Conservation (phyloP, 208 protist genomes). For the Porcisia deanei region DNA sequence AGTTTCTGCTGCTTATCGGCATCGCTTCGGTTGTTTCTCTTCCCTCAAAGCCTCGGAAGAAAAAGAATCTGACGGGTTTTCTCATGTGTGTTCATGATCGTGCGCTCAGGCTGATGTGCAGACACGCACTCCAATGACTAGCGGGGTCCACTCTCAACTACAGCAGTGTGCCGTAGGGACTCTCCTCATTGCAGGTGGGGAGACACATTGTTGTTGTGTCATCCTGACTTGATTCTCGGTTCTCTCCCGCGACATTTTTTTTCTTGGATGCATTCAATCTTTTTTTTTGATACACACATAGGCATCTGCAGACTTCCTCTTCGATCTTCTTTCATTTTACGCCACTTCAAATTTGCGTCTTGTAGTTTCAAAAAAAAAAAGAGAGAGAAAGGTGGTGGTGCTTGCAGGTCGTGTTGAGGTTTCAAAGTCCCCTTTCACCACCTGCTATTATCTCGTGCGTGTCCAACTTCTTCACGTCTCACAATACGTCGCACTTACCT, state of each 20-base stretch:
- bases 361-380: too few relatives aligned
- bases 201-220: too few relatives aligned
- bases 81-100: neutral
- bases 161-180: neutral
- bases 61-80: neutral
- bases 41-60: neutral
- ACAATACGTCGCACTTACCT: neutral
- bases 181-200: neutral
- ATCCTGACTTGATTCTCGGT: too few relatives aligned
- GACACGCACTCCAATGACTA: neutral
- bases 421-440: too few relatives aligned
- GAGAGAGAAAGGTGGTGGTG: too few relatives aligned
- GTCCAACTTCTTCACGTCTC: neutral
- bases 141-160: neutral
- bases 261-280: neutral
- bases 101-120: neutral
- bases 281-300: conserved; percentile 1
- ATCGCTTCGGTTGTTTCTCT: neutral
- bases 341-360: neutral
- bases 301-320: neutral
- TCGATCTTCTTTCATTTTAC: neutral
- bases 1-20: neutral
- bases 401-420: too few relatives aligned
- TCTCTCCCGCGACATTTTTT: neutral
- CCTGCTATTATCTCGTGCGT: too few relatives aligned